Percentiles rank a stretch among this genome's conserved stretches.
These are phyloP conservation scores for Arthroderma sp. DNA, from an alignment of 2,329 filamentous ascomycete species.

Conservation along the genomic window DNA sequence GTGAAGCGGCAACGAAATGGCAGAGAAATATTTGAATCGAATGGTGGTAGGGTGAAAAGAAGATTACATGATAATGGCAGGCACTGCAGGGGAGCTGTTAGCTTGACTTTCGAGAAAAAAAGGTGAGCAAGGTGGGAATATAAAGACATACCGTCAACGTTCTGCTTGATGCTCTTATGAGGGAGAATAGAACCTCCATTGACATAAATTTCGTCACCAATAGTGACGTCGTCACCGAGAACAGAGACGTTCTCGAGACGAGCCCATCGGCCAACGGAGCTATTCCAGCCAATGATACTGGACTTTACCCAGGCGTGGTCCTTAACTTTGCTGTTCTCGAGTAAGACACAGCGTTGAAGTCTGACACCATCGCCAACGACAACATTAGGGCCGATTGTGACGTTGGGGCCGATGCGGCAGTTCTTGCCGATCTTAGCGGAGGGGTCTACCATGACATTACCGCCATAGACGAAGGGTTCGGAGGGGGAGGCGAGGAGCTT, in stretches of 20 bases:
- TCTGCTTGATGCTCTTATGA: conserved; percentile 98
- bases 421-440: conserved; percentile 95
- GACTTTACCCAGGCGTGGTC: conserved; percentile 99
- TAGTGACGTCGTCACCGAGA: conserved; percentile 90
- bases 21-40: conserved; percentile 1
- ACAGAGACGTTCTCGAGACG: conserved; percentile 97
- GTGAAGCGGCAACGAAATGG: not conserved
- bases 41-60: not conserved
- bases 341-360: conserved; percentile 80
- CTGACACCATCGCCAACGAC: conserved; percentile 88
- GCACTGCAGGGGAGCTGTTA: conserved; percentile 20
- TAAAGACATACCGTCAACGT: conserved; percentile 60
- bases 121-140: not conserved
- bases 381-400: conserved; percentile 86
- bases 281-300: conserved; percentile 98
- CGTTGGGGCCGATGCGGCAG: conserved; percentile 94
- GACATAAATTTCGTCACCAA: conserved; percentile 96
- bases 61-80: conserved; percentile 37
- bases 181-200: conserved; percentile 91
- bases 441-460: conserved; percentile 90
- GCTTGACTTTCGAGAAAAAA: conserved; percentile 1
- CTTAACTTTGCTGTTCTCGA: conserved; percentile 86
- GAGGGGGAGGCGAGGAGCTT: conserved; percentile 63
- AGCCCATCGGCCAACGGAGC: conserved; percentile 87
- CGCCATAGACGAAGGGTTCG: conserved; percentile 74